A percentile compares a stretch with the other conserved stretches of the same genome.
phyloP scores from a whole-genome alignment of 306 rosid genomes.

The Prunus kanzakura region DNA sequence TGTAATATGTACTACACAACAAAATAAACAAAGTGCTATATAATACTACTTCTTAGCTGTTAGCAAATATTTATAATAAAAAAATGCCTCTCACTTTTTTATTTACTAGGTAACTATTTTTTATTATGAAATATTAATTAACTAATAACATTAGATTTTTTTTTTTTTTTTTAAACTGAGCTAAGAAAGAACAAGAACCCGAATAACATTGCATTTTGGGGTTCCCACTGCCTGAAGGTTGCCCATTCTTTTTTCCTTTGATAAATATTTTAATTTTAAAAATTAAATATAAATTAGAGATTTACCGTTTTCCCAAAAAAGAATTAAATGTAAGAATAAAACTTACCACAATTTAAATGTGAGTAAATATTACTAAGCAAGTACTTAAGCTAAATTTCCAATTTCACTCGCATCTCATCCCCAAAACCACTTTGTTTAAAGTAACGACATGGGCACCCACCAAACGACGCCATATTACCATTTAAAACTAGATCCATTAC shows the following conservation, averaged over 20 bases:
- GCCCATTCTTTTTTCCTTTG: too few relatives aligned
- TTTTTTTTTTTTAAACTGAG: neutral
- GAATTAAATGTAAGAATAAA: too few relatives aligned
- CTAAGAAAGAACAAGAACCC: neutral
- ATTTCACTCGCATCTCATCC: neutral
- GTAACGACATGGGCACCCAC: neutral
- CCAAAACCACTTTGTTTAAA: neutral
- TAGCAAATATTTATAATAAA: constrained; percentile 7
- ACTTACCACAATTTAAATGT: too few relatives aligned
- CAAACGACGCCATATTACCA: neutral
- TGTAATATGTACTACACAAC: neutral
- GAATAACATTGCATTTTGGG: too few relatives aligned
- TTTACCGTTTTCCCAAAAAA: too few relatives aligned
- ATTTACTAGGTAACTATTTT: neutral
- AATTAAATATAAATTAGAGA: too few relatives aligned
- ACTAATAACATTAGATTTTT: too few relatives aligned
- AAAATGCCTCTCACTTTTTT: neutral
- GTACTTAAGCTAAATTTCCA: neutral
- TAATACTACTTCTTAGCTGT: constrained; percentile 26
- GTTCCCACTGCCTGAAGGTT: too few relatives aligned
- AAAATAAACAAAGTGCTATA: too few relatives aligned
- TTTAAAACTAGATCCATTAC: neutral
- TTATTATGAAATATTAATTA: neutral
- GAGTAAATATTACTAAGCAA: neutral
- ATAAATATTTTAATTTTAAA: too few relatives aligned